These are phyloP conservation scores for Microbotryum lychnidis-dioicae DNA, from an alignment of 1,284 basidiomycete genomes.

Conservation along the genomic window DNA sequence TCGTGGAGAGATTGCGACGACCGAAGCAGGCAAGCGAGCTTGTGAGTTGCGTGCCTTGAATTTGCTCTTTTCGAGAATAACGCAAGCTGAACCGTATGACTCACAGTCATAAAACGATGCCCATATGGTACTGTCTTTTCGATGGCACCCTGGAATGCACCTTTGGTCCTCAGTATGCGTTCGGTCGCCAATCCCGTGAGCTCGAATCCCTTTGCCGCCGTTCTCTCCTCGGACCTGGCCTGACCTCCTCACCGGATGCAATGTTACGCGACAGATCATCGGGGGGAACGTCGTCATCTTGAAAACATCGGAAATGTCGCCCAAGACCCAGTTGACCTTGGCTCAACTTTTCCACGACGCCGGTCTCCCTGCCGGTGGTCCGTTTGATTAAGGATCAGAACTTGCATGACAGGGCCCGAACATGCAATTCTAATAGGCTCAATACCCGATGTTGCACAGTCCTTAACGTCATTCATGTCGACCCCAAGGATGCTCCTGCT, in stretches of 20 bases:
- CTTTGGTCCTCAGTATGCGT: too few relatives aligned
- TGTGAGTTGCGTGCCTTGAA: background rate
- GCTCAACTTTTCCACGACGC: constrained; percentile 44
- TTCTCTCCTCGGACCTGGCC: too few relatives aligned
- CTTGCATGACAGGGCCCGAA: too few relatives aligned
- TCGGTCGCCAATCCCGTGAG: too few relatives aligned
- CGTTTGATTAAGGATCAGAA: too few relatives aligned
- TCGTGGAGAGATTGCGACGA: constrained; percentile 31
- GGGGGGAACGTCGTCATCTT: constrained; percentile 3
- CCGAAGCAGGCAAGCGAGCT: constrained; percentile 7
- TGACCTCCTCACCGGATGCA: too few relatives aligned
- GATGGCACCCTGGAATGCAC: too few relatives aligned
- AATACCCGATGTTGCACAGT: constrained; percentile 36
- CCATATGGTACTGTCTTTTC: too few relatives aligned
- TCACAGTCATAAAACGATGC: background rate
- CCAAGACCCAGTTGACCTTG: constrained; percentile 33
- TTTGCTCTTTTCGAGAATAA: background rate
- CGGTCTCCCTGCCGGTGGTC: constrained; percentile 51
- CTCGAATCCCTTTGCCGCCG: too few relatives aligned
- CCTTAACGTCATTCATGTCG: constrained; percentile 53
- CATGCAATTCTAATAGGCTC: too few relatives aligned
- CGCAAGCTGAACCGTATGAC: too few relatives aligned
- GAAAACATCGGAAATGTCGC: constrained; percentile 38
- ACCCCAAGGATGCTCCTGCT: constrained; percentile 45
- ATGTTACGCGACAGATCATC: too few relatives aligned